Percentiles rank a stretch among this genome's conserved stretches.
These are phyloP conservation scores for Yamadazyma blattariae DNA, from an alignment of 1,139 yeast species.

Conservation along the genomic window DNA sequence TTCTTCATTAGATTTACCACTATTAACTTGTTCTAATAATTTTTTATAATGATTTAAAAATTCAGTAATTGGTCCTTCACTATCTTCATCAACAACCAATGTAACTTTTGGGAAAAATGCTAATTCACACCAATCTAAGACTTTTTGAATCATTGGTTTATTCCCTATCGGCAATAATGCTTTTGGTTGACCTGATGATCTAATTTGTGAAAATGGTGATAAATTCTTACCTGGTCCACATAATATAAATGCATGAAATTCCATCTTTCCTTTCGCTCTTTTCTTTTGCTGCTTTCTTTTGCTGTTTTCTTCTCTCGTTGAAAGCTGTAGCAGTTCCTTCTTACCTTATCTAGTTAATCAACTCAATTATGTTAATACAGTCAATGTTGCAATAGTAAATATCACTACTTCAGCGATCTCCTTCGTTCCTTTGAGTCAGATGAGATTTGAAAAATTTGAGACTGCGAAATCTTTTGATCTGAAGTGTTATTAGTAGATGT, in stretches of 20 bases:
- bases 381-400: too few species aligned
- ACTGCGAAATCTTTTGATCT: too few species aligned
- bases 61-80: constrained; percentile 22
- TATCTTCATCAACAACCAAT: constrained; percentile 30
- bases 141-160: constrained; percentile 85
- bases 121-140: constrained; percentile 87
- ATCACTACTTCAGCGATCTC: too few species aligned
- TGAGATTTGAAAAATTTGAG: constrained; percentile 2
- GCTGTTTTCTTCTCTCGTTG: too few species aligned
- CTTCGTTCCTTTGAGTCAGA: constrained; percentile 1
- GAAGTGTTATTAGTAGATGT: too few species aligned
- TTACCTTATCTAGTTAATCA: too few species aligned
- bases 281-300: too few species aligned
- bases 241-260: constrained; percentile 84
- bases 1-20: constrained; percentile 7
- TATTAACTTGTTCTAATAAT: constrained; percentile 3
- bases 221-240: constrained; percentile 82
- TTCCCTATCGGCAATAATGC: constrained; percentile 89
- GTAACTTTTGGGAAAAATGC: constrained; percentile 68
- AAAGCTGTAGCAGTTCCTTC: too few species aligned
- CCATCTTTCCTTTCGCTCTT: constrained; percentile 46
- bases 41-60: constrained; percentile 52
- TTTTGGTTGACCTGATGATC: constrained; percentile 67
- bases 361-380: too few species aligned
- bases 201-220: constrained; percentile 64